Percentiles rank a stretch among this genome's conserved stretches.
These are phyloP conservation scores for Hura crepitans DNA, from an alignment of 441 rosid genomes.

Conservation along the genomic window DNA sequence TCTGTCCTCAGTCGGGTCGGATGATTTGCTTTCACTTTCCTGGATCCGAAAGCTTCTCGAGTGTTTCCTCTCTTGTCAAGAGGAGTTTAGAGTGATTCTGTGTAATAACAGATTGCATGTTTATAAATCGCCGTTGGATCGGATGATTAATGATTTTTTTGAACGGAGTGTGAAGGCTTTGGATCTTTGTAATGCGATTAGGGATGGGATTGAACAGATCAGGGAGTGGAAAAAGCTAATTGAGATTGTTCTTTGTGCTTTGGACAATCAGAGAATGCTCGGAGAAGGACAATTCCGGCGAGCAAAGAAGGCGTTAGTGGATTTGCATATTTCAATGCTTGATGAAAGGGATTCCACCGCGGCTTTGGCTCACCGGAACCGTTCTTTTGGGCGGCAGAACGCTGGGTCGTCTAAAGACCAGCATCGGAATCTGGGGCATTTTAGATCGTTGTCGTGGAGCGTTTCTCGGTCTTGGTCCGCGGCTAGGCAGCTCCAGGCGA, in stretches of 20 bases:
- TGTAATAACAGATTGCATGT: slow-evolving; percentile 31
- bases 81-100: slow-evolving; percentile 55
- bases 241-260: slow-evolving; percentile 70
- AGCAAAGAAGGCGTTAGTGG: slow-evolving; percentile 69
- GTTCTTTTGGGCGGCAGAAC: slow-evolving; percentile 68
- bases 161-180: slow-evolving; percentile 84
- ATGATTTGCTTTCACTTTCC: slow-evolving; percentile 55
- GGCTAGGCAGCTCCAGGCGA: slow-evolving; percentile 74
- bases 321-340: slow-evolving; percentile 72
- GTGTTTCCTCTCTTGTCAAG: slow-evolving; percentile 59
- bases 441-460: slow-evolving; percentile 80
- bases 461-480: slow-evolving; percentile 94
- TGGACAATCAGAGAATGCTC: slow-evolving; percentile 43
- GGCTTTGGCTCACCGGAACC: slow-evolving; percentile 49
- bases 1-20: slow-evolving; percentile 38
- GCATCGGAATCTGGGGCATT: slow-evolving; percentile 49
- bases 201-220: slow-evolving; percentile 87
- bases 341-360: slow-evolving; percentile 67
- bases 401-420: slow-evolving; percentile 35
- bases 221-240: slow-evolving; percentile 80
- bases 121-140: slow-evolving; percentile 53
- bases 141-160: slow-evolving; percentile 53
- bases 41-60: slow-evolving; percentile 71
- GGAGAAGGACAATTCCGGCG: slow-evolving; percentile 90
- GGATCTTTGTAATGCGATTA: slow-evolving; percentile 86